Percentiles rank a stretch among this genome's conserved stretches.
Evolutionary conservation across 805 yeast species (phyloP).

Genomic region (Saccharomycopsis sp.): DNA sequence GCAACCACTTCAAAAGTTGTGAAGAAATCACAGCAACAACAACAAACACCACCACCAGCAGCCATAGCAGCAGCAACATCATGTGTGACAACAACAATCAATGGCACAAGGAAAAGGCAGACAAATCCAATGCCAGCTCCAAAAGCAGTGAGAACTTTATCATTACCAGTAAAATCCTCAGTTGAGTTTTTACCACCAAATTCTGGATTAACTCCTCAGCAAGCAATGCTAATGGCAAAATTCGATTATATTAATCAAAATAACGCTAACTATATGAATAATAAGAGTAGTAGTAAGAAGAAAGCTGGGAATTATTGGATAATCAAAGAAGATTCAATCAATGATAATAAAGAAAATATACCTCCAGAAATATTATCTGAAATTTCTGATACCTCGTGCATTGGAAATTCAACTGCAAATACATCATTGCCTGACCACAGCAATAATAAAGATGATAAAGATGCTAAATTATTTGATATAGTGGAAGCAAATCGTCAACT

Average conservation of each 20-base stretch:
- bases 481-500: conserved; percentile 6
- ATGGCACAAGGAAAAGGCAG: conserved; percentile 25
- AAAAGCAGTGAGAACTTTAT: conserved; percentile 39
- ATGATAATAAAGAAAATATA: background rate
- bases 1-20: background rate
- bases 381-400: conserved; percentile 7
- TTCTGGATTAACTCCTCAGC: background rate
- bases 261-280: background rate
- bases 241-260: background rate
- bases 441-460: background rate
- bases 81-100: background rate
- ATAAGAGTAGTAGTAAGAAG: background rate
- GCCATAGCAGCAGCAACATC: background rate
- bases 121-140: conserved; percentile 42
- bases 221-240: background rate
- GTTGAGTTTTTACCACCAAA: conserved; percentile 2
- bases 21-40: background rate
- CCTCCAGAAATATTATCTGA: conserved; percentile 1
- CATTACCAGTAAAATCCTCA: conserved; percentile 29
- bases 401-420: conserved; percentile 3
- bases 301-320: conserved; percentile 12
- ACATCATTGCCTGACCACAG: conserved; percentile 1
- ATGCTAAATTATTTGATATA: background rate
- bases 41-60: background rate
- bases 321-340: conserved; percentile 4